phyloP scores from a whole-genome alignment of 805 yeast species.

The Yamadazyma scolyti region DNA sequence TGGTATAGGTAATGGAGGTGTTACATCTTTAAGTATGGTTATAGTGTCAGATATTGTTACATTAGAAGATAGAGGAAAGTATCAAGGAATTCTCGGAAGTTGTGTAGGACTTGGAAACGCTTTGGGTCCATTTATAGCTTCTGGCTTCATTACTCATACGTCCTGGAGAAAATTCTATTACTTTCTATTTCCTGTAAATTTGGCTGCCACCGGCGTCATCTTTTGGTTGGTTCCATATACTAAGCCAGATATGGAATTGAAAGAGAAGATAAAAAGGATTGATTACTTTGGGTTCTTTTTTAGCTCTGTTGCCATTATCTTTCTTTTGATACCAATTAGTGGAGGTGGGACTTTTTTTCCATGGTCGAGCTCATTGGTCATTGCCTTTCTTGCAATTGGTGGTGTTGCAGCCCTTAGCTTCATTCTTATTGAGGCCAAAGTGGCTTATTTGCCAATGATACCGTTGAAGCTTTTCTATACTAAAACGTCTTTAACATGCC shows the following conservation, averaged over 20 bases:
- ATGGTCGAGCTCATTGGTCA: slow-evolving; percentile 46
- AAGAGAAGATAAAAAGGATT: slow-evolving; percentile 38
- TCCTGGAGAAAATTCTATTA: slow-evolving; percentile 55
- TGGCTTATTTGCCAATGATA: slow-evolving; percentile 50
- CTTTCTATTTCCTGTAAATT: slow-evolving; percentile 39
- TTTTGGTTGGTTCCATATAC: slow-evolving; percentile 34
- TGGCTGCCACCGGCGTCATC: slow-evolving; percentile 23
- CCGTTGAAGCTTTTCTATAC: slow-evolving; percentile 43
- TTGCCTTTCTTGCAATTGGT: slow-evolving; percentile 31
- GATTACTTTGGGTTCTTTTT: slow-evolving; percentile 52
- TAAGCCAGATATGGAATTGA: slow-evolving; percentile 22
- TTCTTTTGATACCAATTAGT: slow-evolving; percentile 51
- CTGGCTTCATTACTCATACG: slow-evolving; percentile 38
- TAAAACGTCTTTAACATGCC: slow-evolving; percentile 27
- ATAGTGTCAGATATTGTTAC: slow-evolving; percentile 53
- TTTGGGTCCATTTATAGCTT: slow-evolving; percentile 53
- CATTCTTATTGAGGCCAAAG: slow-evolving; percentile 44
- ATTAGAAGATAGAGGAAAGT: slow-evolving; percentile 49
- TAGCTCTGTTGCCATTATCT: slow-evolving; percentile 43
- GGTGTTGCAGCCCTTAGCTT: slow-evolving; percentile 34
- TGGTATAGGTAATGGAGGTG: slow-evolving; percentile 57
- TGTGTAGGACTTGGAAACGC: slow-evolving; percentile 49
- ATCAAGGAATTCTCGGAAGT: slow-evolving; percentile 51
- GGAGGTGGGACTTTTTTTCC: slow-evolving; percentile 49
- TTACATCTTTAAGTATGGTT: slow-evolving; percentile 46